Base-by-base conservation (phyloP, 164 flowering plant species). In the Euptelea pleiosperma region DNA sequence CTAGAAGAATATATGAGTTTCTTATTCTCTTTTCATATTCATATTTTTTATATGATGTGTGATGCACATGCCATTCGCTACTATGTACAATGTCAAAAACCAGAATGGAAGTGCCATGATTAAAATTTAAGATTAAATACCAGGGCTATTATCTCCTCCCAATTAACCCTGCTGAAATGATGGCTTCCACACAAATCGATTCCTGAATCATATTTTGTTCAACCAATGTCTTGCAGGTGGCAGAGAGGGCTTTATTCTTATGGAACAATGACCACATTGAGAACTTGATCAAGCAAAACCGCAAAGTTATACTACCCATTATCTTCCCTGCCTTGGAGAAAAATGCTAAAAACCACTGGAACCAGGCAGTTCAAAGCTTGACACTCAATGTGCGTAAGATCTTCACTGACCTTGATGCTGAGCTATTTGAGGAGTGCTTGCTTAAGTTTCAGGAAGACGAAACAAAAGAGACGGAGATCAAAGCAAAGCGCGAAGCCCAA, bases 181-280 rank as follows among this genome's bases (percentile, higher is more conserved):
- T 43, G 14, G 34, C 22, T 39, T 45, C 35, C 25, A 18, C 52
- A 22, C 29, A 6, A 57, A 14, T 22, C 43, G 3, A 8, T 26
- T 26, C 10, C 19, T 41, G 26, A 60, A 47, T n/a, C 40, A 42
- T 12, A 16, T 25, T 29, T 15, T 0, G 2, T 42, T 14, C 29
- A 24, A 36, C 24, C 43, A 28, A 48, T 60, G 41, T 29, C 57
- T 62, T 60, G 39, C 70, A 84, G 94, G 94, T 86, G 53, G 94
- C 88, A 8, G 90, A 86, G 66, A 73, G 85, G 73, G 75, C 93
- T 45, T 66, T 86, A 57, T 84, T 79, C 61, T 67, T 86, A 57
- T 86, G 89, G 93, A 86, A 78, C 74, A 86, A 82, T 51, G 87
- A 79, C 66, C 86, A 82, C 66, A 75, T 86, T 8, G 86, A 76